These are phyloP conservation scores for Golovinomyces cichoracearum DNA, from an alignment of 2,329 filamentous ascomycete genomes.

Conservation along the genomic window DNA sequence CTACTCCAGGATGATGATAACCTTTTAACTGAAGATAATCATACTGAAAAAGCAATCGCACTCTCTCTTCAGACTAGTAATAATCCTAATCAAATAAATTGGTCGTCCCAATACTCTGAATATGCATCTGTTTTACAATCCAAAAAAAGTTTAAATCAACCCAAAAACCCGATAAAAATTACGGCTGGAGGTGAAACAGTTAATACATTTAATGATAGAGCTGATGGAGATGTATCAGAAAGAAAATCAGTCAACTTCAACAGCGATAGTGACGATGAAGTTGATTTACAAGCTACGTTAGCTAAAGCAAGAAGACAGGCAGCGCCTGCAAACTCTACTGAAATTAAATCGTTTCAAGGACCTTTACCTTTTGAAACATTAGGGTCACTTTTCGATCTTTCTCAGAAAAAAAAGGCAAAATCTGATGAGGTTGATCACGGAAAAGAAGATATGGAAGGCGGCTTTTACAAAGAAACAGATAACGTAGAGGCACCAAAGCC, in stretches of 20 bases:
- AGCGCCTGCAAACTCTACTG: slow-evolving; percentile 23
- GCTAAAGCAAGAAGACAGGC: slow-evolving; percentile 41
- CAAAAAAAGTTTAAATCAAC: slow-evolving; percentile 27
- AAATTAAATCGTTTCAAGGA: slow-evolving; percentile 43
- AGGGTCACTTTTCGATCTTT: slow-evolving; percentile 29
- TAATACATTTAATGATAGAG: slow-evolving; percentile 47
- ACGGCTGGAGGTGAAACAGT: slow-evolving; percentile 37
- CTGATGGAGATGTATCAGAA: slow-evolving; percentile 32
- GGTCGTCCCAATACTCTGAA: slow-evolving; percentile 21
- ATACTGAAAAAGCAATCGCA: slow-evolving; percentile 58
- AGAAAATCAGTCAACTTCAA: slow-evolving; percentile 10
- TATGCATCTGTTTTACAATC: slow-evolving; percentile 28
- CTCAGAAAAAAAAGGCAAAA: slow-evolving; percentile 9
- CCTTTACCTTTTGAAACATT: slow-evolving; percentile 80
- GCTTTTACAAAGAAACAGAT: slow-evolving; percentile 16
- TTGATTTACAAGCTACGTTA: slow-evolving; percentile 54
- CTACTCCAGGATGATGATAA: slow-evolving; percentile 19
- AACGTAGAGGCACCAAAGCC: slow-evolving; percentile 19
- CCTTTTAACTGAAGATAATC: slow-evolving; percentile 36
- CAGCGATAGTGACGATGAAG: slow-evolving; percentile 42
- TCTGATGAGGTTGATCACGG: slow-evolving; percentile 5
- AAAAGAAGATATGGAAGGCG: slow-evolving; percentile 15
- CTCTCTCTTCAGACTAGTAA: slow-evolving; percentile 52
- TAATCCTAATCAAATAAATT: slow-evolving; percentile 14
- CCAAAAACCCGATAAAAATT: slow-evolving; percentile 25